Evolutionary conservation across 2,329 filamentous ascomycete species (phyloP).

Genomic region (Penicillium palitans): DNA sequence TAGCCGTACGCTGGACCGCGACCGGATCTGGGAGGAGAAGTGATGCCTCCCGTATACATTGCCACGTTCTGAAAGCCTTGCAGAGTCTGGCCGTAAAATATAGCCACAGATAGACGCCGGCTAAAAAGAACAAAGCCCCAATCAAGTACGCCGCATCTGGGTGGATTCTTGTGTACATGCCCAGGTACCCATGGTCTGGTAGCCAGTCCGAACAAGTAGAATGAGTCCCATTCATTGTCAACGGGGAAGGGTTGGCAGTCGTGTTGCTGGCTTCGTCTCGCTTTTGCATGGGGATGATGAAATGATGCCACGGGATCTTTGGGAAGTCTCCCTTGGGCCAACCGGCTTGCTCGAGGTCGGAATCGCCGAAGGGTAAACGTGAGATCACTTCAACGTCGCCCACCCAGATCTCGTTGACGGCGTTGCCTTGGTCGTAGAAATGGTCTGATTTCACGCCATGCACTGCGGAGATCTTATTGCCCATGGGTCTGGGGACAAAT

Average conservation of each 20-base stretch:
- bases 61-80: background rate
- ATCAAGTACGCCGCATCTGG: background rate
- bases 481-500: slow-evolving; percentile 19
- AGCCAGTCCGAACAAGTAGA: background rate
- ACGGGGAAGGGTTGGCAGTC: background rate
- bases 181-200: background rate
- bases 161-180: background rate
- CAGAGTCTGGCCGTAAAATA: rapidly evolving
- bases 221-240: rapidly evolving
- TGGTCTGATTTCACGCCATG: slow-evolving; percentile 37
- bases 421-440: slow-evolving; percentile 39
- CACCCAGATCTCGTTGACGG: slow-evolving; percentile 42
- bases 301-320: slow-evolving; percentile 44
- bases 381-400: slow-evolving; percentile 41
- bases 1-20: background rate
- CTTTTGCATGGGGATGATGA: slow-evolving; percentile 37
- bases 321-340: slow-evolving; percentile 37
- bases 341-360: slow-evolving; percentile 39
- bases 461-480: slow-evolving; percentile 37
- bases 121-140: background rate
- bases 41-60: background rate
- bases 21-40: background rate
- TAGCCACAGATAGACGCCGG: background rate
- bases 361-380: slow-evolving; percentile 41
- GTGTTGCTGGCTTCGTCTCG: background rate